Evolutionary conservation across 805 yeast genomes (phyloP).

Genomic region (Myxozyma mucilagina): DNA sequence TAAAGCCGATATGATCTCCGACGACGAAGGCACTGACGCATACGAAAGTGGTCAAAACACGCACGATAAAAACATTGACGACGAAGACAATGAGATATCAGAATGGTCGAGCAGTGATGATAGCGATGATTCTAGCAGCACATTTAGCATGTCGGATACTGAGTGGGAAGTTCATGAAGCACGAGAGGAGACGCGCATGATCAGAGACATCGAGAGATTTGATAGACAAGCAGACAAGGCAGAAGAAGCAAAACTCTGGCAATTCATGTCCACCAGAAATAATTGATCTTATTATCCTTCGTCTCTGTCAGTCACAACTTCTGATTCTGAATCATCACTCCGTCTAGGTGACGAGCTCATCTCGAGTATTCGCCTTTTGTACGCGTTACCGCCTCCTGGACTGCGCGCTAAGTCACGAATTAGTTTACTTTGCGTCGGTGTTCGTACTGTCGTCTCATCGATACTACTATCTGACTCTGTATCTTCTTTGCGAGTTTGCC

Average conservation of each 20-base stretch:
- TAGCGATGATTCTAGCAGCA: neutral
- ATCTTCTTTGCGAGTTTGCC: neutral
- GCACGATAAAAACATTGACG: no score
- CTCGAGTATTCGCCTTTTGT: neutral
- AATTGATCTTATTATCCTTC: no score
- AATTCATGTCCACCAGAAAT: no score
- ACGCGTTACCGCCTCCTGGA: neutral
- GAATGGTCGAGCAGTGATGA: no score
- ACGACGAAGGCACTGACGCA: neutral
- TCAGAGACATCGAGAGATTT: neutral
- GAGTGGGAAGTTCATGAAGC: slow-evolving; percentile 10
- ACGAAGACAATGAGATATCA: no score
- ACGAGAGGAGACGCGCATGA: neutral
- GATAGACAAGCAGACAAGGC: slow-evolving; percentile 1
- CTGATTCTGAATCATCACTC: neutral
- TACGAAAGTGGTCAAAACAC: neutral
- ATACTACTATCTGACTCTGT: neutral
- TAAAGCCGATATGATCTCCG: no score
- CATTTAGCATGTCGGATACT: neutral
- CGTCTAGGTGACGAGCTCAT: neutral
- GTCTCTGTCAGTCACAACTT: neutral
- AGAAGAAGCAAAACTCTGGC: slow-evolving; percentile 10
- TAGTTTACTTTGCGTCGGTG: slow-evolving; percentile 2
- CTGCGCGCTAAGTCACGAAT: neutral
- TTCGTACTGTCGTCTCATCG: neutral